Base-by-base conservation (phyloP, 1,284 basidiomycete genomes). In the Coriolopsis trogii region DNA sequence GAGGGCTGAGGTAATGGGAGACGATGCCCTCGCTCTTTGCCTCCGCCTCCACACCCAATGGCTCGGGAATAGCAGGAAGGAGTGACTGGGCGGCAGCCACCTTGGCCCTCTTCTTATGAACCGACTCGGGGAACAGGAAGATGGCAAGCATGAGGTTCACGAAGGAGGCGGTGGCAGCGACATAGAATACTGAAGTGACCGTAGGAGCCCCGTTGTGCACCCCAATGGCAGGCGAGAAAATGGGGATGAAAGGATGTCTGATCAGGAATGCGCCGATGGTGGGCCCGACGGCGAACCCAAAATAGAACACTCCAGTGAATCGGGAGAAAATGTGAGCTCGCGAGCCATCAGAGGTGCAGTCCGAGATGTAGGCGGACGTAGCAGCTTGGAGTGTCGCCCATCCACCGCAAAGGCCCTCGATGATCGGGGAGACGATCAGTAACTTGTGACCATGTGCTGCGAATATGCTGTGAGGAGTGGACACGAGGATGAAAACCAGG, bases 401-500 rank as follows among this genome's bases (percentile, higher is more conserved):
- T n/a, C 95, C 92, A 20, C 95, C 95, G 4, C 95, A 76, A 3
- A 87, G 66, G 13, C 95, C 95, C 63, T 97, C 94, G 24, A 94
- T 71, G 25, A 87, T 69, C 0, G 93, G 90, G 2, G 93, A 89
- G 40, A 95, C 59, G 18, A 96, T 72, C n/a, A 98, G 78, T 36
- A 95, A 74, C 48, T 79, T 82, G 63, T 89, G 84, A 0, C 81
- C 82, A 62, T 92, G 85, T 21, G 78, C 72, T 20, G 87, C 77
- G 13, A 90, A 73, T 13, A 78, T 73, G 43, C 81, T 81, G 16
- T 81, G 78, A 18, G 87, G 89, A 0, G 83, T 85, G 2, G 90
- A 89, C 6, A 89, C 85, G 24, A 93, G 75, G 52, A 93, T 82
- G 67, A 94, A 94, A 12, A 78, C 80, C 26, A 90, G 61, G 65